Evolutionary conservation across 805 yeast species (phyloP).

Genomic region (Alloascoidea hylecoeti): DNA sequence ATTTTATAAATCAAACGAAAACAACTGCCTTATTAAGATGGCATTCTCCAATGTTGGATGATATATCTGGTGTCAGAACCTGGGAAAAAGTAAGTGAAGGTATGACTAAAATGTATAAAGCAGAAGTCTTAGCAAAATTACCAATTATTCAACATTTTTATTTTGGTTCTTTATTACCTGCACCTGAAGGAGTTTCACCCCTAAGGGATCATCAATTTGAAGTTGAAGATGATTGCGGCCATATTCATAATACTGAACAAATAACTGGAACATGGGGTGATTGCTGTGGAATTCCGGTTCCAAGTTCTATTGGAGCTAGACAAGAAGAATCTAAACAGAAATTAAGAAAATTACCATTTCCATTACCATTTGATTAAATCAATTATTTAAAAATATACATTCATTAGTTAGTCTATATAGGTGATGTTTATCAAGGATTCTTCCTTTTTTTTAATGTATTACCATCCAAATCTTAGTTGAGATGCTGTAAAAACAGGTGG

Average conservation of each 20-base stretch:
- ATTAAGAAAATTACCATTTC: constrained; percentile 4
- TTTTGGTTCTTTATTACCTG: constrained; percentile 57
- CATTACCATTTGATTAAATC: constrained; percentile 10
- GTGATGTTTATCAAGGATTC: no score
- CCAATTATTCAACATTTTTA: constrained; percentile 92
- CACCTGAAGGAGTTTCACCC: constrained; percentile 57
- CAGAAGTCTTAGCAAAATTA: constrained; percentile 78
- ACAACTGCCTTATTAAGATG: constrained; percentile 69
- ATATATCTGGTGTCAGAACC: constrained; percentile 77
- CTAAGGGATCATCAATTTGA: constrained; percentile 16
- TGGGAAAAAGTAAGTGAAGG: constrained; percentile 93
- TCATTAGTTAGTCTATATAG: no score
- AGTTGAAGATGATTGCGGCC: constrained; percentile 21
- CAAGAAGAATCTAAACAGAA: constrained; percentile 8
- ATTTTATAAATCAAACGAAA: constrained; percentile 60
- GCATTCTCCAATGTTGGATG: constrained; percentile 97
- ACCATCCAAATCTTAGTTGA: constrained; percentile 94
- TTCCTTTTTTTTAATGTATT: no score
- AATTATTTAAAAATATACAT: no score
- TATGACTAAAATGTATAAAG: constrained; percentile 89
- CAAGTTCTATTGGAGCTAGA: constrained; percentile 90
- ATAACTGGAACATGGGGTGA: constrained; percentile 68
- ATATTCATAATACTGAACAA: constrained; percentile 17
- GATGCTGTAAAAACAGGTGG: constrained; percentile 94
- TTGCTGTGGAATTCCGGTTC: constrained; percentile 93